Percentiles rank a stretch among this genome's conserved stretches.
phyloP scores from a whole-genome alignment of 768 basidiomycete species.

The Rossbeevera mucosa region DNA sequence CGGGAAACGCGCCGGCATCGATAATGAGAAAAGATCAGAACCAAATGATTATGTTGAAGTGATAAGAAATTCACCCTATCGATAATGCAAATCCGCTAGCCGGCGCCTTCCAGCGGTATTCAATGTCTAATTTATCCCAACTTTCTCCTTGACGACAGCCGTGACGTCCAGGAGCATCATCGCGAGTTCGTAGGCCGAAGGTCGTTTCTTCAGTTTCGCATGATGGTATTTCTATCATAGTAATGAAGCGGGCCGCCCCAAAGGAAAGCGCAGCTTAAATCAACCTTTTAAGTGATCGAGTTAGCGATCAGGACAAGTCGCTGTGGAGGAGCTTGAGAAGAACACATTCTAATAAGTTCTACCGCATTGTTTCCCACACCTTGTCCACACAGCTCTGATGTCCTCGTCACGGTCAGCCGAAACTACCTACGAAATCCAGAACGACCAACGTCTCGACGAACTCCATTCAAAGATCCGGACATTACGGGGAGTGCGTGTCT shows the following conservation, averaged over 20 bases:
- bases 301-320: no score
- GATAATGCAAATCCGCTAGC: constrained; percentile 42
- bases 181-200: no score
- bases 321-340: no score
- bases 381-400: constrained; percentile 20
- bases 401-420: constrained; percentile 45
- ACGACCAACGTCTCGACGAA: constrained; percentile 79
- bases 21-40: not conserved
- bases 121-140: constrained; percentile 31
- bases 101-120: constrained; percentile 43
- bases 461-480: constrained; percentile 82
- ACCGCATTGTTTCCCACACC: constrained; percentile 31
- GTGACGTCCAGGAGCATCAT: not conserved
- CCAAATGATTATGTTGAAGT: no score
- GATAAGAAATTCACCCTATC: constrained; percentile 6
- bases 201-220: not conserved
- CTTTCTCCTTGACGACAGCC: not conserved
- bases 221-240: constrained; percentile 11
- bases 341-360: no score
- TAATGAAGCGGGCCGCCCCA: constrained; percentile 7
- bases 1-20: constrained; percentile 36
- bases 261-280: no score
- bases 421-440: constrained; percentile 79
- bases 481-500: constrained; percentile 61
- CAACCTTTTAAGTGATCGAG: no score